Evolutionary conservation across 805 yeast genomes (phyloP), one percentile per base, ranked within the genome.

Genomic region (Schwanniomyces vanrijiae): DNA sequence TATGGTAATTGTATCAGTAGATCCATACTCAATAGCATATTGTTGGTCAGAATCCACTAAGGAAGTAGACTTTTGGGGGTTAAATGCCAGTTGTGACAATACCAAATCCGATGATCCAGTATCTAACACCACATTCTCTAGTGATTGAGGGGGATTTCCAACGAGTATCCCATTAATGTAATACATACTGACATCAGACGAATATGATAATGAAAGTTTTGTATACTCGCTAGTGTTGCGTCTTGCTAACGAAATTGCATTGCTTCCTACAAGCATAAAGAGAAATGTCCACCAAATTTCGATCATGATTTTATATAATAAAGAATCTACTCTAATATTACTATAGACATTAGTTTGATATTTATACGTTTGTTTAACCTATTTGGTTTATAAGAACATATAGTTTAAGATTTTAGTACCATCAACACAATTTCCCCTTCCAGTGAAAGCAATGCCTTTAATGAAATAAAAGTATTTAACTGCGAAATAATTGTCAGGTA

Each of bases 21-120:
- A 42, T 2, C 47, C 47, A 33, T 48, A 48, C 8, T 46, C 45
- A 11, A 29, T 44, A 13, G 20, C 21, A 14, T 40, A 45, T 16
- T 40, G 13, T 16, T 24, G 40, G 20, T 37, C 28, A 1, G 51
- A 46, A n/a, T 44, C 20, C 10, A 45, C 43, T n/a, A 46, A 46
- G 6, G 47, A 51, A 6, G 50, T 42, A 11, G 51, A 48, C 9
- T 49, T 29, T 10, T 21, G 7, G 7, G 42, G 24, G 37, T 20
- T 21, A 29, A 40, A 51, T 6, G 29, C 29, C 10, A 16, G 18
- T 11, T 28, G 29, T 21, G 28, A 35, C 22, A 45, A 26, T n/a
- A 40, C 49, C 31, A 56, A 45, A 40, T 54, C 54, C n/a, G 56
- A 47, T 11, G 59, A 55, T n/a, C 58, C 59, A n/a, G 58, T 56